Evolutionary conservation across 2,329 filamentous ascomycete genomes (phyloP), one percentile per base, ranked within the genome.

Genomic region (Mycosphaerella arachidis): DNA sequence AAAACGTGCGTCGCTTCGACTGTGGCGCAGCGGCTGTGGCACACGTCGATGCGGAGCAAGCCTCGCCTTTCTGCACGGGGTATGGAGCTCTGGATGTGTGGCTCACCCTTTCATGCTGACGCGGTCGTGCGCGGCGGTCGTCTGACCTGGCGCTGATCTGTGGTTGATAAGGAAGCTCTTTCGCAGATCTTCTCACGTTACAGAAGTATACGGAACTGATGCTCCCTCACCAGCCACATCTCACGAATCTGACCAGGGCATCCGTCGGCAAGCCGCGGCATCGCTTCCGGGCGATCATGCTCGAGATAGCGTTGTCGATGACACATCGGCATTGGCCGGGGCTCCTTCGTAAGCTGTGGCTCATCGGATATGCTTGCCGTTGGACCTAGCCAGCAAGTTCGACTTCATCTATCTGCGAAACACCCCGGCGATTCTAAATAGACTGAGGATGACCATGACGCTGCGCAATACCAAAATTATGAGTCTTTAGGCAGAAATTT

Each of bases 91-190:
- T 33, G 35, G 12, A 24, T 24, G 2, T 55, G 57, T 35, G 29
- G 9, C 43, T 62, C 57, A 37, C 48, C 55, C 31, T 35, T 50
- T 29, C 30, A 60, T 57, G 60, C 60, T 65, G 61, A 65, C 63
- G 63, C 56, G 63, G 61, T 65, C 61, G 57, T 63, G 63, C 63
- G 63, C 48, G 55, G 46, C 16, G 29, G 57, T 63, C 55, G 54
- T 52, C 56, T 60, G 59, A 58, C 59, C 57, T 24, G 35, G 51
- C 37, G 61, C 59, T 56, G 59, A 65, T 65, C 63, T 54, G 31
- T 35, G 27, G 37, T 33, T 24, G 46, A 61, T 37, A 52, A 29
- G 54, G 54, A 52, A 61, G 29, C 48, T 56, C 40, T 40, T 51
- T 40, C 51, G 58, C 55, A 58, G 58, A 63, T 63, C 56, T 40